Percentiles rank a stretch among this genome's conserved stretches.
Conservation (phyloP, 352 stramenopile genomes). For the Pythium aphanidermatum region DNA sequence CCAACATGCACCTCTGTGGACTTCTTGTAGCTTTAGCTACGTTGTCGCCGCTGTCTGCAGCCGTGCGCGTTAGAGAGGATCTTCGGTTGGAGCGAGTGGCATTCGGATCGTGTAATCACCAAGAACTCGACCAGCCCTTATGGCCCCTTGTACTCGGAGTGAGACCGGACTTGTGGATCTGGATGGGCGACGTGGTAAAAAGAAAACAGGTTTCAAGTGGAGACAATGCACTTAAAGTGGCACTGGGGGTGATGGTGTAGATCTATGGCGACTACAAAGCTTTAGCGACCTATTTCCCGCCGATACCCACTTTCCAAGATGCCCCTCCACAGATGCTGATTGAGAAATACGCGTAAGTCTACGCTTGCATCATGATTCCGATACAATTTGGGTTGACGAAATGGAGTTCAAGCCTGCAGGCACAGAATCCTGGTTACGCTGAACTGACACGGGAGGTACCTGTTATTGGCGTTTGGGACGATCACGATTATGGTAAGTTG, state of each 20-base stretch:
- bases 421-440: conserved; percentile 14
- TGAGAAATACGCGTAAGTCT: conserved; percentile 25
- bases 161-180: conserved; percentile 31
- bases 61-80: not conserved
- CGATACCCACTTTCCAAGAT: conserved; percentile 20
- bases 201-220: not conserved
- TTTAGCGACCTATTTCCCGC: conserved; percentile 18
- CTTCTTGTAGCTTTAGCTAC: no score
- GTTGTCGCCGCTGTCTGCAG: no score
- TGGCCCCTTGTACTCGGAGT: conserved; percentile 17
- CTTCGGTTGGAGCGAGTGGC: conserved; percentile 19
- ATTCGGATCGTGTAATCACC: conserved; percentile 33
- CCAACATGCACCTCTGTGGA: no score
- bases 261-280: conserved; percentile 37
- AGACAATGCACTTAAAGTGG: not conserved
- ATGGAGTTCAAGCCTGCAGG: conserved; percentile 17
- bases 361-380: not conserved
- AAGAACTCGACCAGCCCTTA: conserved; percentile 22
- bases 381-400: no score
- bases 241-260: conserved; percentile 9
- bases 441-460: conserved; percentile 11
- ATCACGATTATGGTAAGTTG: conserved; percentile 44
- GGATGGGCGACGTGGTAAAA: conserved; percentile 26
- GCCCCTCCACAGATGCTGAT: conserved; percentile 23
- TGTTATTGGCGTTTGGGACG: conserved; percentile 32